phyloP scores from a whole-genome alignment of 1,284 basidiomycete species.

The Grifola frondosa region DNA sequence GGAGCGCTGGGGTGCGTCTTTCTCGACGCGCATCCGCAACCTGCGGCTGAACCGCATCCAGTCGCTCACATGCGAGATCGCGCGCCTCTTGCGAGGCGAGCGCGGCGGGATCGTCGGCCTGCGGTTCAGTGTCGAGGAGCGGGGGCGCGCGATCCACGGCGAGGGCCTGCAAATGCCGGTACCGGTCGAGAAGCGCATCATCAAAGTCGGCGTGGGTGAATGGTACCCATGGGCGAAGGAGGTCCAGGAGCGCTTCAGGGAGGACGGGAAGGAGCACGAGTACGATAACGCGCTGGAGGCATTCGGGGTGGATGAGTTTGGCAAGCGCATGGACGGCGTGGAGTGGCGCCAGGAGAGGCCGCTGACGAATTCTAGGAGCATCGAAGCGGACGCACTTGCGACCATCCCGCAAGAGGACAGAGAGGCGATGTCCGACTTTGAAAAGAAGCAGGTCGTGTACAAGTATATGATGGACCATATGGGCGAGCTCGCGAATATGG shows the following conservation, averaged over 20 bases:
- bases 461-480: no score
- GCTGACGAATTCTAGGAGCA: neutral
- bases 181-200: constrained; percentile 30
- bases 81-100: constrained; percentile 30
- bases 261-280: constrained; percentile 31
- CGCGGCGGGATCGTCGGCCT: constrained; percentile 38
- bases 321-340: constrained; percentile 23
- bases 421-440: no score
- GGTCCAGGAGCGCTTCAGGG: constrained; percentile 34
- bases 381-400: no score
- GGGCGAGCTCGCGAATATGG: no score
- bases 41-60: constrained; percentile 38
- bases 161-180: constrained; percentile 36
- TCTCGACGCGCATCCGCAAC: constrained; percentile 36
- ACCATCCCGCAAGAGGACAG: no score
- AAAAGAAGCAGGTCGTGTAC: no score
- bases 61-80: constrained; percentile 26
- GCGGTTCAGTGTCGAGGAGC: constrained; percentile 27
- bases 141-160: constrained; percentile 36
- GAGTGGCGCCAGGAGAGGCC: constrained; percentile 12
- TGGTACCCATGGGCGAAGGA: constrained; percentile 36
- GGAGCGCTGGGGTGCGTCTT: constrained; percentile 37
- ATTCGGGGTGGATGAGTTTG: constrained; percentile 32
- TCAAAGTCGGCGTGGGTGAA: constrained; percentile 36
- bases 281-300: constrained; percentile 22